Evolutionary conservation across 306 rosid genomes (phyloP), one percentile per base, ranked within the genome.

Genomic region (Erythrophleum fordii): DNA sequence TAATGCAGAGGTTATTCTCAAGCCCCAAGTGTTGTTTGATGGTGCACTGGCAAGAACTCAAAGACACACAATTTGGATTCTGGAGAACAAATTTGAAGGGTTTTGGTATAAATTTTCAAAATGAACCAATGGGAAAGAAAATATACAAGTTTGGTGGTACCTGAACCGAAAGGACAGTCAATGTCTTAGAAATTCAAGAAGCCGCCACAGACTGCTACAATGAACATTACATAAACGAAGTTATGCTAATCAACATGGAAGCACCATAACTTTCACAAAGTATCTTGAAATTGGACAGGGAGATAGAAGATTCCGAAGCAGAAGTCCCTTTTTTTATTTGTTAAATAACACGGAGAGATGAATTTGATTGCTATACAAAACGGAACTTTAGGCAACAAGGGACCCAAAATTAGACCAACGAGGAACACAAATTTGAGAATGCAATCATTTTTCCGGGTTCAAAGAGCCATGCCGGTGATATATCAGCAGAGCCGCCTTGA

Each of bases 341-440:
- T 26, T 26, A 28, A 59, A 59, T 22, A 25, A 58, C 11, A 58
- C 18, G 73, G 53, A 72, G 69, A 75, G 81, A 81, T 60, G 76
- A 80, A 65, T 42, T 80, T 70, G 81, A 82, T 89, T 29, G 9
- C 82, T 72, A 5, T 11, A 73, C 80, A 82, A 83, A 87, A 85
- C 85, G 83, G 71, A 80, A 80, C 82, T 48, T 85, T 26, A 35
- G 11, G 81, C 37, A 69, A 26, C 68, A 42, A 89, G 77, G 86
- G 93, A 70, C 89, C 92, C 90, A 65, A 83, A 5, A 77, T 61
- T 77, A 39, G 18, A 39, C 17, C 55, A 83, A 82, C 39, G 34
- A 73, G 64, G 18, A 77, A 22, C 74, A 82, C 48, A 68, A 6
- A 12, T 69, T 3, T 39, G 49, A 86, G 56, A 83, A 80, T 75